Evolutionary conservation across 352 stramenopile species (phyloP), one percentile per base, ranked within the genome.

Genomic region (Phytophthora pisi): DNA sequence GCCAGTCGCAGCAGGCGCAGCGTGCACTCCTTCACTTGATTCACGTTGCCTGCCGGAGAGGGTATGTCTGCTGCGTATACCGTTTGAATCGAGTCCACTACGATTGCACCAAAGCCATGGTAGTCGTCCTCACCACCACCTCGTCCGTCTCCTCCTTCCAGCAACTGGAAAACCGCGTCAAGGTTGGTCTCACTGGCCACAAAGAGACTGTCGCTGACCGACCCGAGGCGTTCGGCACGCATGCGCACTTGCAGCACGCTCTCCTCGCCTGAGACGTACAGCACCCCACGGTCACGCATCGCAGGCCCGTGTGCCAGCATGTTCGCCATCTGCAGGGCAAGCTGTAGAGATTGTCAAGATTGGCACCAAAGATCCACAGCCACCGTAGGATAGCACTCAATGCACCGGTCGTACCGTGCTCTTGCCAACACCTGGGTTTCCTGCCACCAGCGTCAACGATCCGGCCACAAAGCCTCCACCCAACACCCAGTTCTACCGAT

Each of bases 1-100:
- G 97, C 96, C 10, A 99, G 75, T 5, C 95, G 85, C 45, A 99
- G 70, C 23, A 99, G 83, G 13, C 97, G 85, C 51, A 94, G 82
- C 26, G 97, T 97, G 72, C 91, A 98, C 77, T 99, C 97, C 54
- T 98, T 96, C 40, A 99, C 95, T 77, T 99, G 96, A 50, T 86
- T 97, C 18, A 98, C 93, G 0, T 82, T 96, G 6, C 88, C 88
- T 6, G 96, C 87, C 16, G 88, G 72, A 11, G 83, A 92, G 2
- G 79, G 69, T 20, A 95, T 90, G 18, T 97, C 87, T 43, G 92
- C 81, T 38, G 89, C 97, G 54, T 94, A 93, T 51, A 99, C 91
- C 2, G 97, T 99, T 82, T 99, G 97, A 70, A 99, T 99, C 10
- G 92, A 98, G 66, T 99, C 97, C 42, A 99, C 84, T 24, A 99